phyloP scores from a whole-genome alignment of 2,329 filamentous ascomycete genomes.

The Zalaria sp. region DNA sequence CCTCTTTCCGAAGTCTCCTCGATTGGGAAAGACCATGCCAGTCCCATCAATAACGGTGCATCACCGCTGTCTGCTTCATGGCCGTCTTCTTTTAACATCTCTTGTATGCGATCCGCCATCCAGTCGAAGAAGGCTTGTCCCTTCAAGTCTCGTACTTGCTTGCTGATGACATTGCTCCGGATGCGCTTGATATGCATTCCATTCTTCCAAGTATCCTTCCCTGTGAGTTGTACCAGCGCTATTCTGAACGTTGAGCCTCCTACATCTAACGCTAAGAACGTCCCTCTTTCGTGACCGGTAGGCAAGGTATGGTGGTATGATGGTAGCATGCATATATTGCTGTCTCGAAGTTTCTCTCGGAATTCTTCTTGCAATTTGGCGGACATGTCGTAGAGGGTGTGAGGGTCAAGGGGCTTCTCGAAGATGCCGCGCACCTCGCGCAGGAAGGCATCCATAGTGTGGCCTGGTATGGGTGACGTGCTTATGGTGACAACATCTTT shows the following conservation, averaged over 20 bases:
- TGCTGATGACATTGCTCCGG: constrained; percentile 41
- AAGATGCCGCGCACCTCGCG: constrained; percentile 28
- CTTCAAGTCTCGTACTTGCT: constrained; percentile 37
- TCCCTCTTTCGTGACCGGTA: constrained; percentile 43
- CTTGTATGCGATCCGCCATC: constrained; percentile 47
- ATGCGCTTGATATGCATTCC: constrained; percentile 41
- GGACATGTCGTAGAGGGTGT: constrained; percentile 30
- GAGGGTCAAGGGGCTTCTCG: constrained; percentile 27
- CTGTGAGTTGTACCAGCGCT: constrained; percentile 42
- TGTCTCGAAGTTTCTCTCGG: constrained; percentile 37
- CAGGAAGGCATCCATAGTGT: constrained; percentile 34
- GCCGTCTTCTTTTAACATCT: constrained; percentile 33
- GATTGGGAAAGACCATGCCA: constrained; percentile 54
- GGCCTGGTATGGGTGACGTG: constrained; percentile 11
- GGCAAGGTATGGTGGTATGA: constrained; percentile 50
- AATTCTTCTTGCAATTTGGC: constrained; percentile 36
- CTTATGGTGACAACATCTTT: constrained; percentile 3
- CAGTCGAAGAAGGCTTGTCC: constrained; percentile 50
- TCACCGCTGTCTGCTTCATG: constrained; percentile 17
- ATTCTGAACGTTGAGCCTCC: constrained; percentile 54
- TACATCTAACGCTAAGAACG: constrained; percentile 48
- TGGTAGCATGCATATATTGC: constrained; percentile 49
- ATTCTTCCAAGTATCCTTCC: constrained; percentile 16
- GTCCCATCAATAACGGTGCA: constrained; percentile 39
- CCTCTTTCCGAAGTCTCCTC: constrained; percentile 47